Base-by-base conservation (phyloP, 441 rosid genomes). In the Adansonia grandidieri region DNA sequence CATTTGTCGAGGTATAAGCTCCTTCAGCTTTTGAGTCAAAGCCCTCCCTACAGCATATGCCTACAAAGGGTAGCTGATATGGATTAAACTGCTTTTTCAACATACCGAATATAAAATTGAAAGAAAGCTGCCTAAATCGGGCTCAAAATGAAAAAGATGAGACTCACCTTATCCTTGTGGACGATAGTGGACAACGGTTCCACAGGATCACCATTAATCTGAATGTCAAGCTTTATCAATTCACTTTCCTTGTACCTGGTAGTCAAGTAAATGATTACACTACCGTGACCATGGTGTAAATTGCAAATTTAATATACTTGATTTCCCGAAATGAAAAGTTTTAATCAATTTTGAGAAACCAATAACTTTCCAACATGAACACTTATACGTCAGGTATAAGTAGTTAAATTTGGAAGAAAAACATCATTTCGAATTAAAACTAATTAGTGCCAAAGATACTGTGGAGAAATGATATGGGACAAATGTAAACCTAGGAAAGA, bases 1-100 rank as follows among this genome's bases (percentile, higher is more conserved):
- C 98, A 94, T 92, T 82, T 96, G 99, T 50, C 98, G 81, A 71
- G 99, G 99, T 85, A 96, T 96, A 76, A 96, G 98, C 89, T 96
- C 99, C 88, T 93, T 96, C 80, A 96, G 86, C 87, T 89, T 96
- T 82, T 89, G 97, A 77, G 97, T 91, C 87, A 96, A 90, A 74
- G 99, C 99, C 85, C 99, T 91, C 60, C 99, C 99, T 15, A 96
- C 88, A 17, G 89, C 69, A 85, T 96, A 96, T 76, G 99, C 99
- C 99, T 96, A 90, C 76, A 76, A 85, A 67, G 47, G 65, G 62
- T 54, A 80, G 69, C 66, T 76, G 69, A 51, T 72, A 42, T 73
- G 45, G 70, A 76, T 77, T 51, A 64, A 63, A 72, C 74, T 74
- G 66, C 57, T 65, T 73, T 74, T 45, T 42, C 42, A 76, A 54